phyloP scores from a whole-genome alignment of 2,329 filamentous ascomycete species.

The Conoideocrella luteorostrata region DNA sequence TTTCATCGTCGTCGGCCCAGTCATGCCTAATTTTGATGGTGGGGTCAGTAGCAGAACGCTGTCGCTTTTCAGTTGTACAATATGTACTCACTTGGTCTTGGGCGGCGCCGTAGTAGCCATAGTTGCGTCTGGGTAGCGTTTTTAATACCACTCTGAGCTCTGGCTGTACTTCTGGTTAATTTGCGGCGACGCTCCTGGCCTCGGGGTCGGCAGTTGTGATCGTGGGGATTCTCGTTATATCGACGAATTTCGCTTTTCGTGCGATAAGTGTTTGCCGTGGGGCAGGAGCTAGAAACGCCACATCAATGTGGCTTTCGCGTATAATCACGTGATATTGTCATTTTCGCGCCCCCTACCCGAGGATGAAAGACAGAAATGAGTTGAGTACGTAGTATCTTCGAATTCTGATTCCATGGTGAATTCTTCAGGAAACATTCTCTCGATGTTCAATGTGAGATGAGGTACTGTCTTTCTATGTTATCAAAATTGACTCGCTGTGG shows the following conservation, averaged over 20 bases:
- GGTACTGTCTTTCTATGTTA: no score
- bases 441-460: no score
- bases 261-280: slow-evolving; percentile 29
- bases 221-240: slow-evolving; percentile 31
- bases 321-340: slow-evolving; percentile 20
- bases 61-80: slow-evolving; percentile 5
- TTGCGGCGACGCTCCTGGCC: slow-evolving; percentile 16
- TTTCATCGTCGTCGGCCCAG: slow-evolving; percentile 95
- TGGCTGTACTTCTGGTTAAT: not conserved
- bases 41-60: slow-evolving; percentile 26
- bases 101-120: slow-evolving; percentile 33
- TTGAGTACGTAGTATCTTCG: no score
- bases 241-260: slow-evolving; percentile 35
- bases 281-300: slow-evolving; percentile 21
- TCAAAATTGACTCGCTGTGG: no score
- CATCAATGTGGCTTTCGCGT: slow-evolving; percentile 12
- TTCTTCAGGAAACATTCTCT: no score
- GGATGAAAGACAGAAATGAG: no score
- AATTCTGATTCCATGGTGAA: no score
- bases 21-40: slow-evolving; percentile 50
- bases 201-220: slow-evolving; percentile 21
- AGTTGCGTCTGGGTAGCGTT: slow-evolving; percentile 16
- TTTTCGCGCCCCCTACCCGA: not conserved
- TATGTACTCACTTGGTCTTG: slow-evolving; percentile 33
- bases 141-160: not conserved